phyloP scores from a whole-genome alignment of 768 basidiomycete species.

The Kwoniella heveanensis region DNA sequence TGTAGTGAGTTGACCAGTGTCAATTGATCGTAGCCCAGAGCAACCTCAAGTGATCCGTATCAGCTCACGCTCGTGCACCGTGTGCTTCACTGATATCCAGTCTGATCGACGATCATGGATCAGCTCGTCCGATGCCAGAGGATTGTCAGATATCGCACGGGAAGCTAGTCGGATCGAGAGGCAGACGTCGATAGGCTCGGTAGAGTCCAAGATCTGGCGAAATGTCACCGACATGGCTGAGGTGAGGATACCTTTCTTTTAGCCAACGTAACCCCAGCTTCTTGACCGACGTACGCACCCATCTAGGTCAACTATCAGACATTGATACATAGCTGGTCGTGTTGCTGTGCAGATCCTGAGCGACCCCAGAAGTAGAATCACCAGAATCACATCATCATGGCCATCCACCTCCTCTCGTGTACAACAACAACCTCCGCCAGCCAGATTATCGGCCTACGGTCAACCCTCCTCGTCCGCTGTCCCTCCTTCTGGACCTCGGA shows the following conservation, averaged over 20 bases:
- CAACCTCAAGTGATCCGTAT: too few species aligned
- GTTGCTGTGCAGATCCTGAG: conserved; percentile 13
- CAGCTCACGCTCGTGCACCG: not conserved
- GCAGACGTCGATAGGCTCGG: conserved; percentile 4
- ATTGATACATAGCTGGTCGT: not conserved
- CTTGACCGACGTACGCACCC: too few species aligned
- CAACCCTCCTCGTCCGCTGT: not conserved
- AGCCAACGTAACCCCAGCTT: too few species aligned
- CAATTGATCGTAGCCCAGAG: too few species aligned
- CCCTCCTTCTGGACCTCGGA: not conserved
- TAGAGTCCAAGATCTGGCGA: conserved; percentile 9
- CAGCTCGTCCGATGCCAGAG: conserved; percentile 5
- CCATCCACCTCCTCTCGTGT: not conserved
- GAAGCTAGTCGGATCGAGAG: conserved; percentile 11
- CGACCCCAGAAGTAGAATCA: conserved; percentile 1
- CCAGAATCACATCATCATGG: conserved; percentile 15
- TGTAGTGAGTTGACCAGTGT: conserved; percentile 11
- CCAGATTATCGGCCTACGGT: not conserved
- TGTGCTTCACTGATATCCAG: conserved; percentile 4
- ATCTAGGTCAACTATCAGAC: too few species aligned
- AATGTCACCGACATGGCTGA: conserved; percentile 34
- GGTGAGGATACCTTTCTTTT: conserved; percentile 9
- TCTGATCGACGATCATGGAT: conserved; percentile 14
- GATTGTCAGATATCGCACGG: conserved; percentile 14
- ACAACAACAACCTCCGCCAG: not conserved